A percentile compares a stretch with the other conserved stretches of the same genome.
These are phyloP conservation scores for Irpex rosettiformis DNA, from an alignment of 1,284 basidiomycete species.

Conservation along the genomic window DNA sequence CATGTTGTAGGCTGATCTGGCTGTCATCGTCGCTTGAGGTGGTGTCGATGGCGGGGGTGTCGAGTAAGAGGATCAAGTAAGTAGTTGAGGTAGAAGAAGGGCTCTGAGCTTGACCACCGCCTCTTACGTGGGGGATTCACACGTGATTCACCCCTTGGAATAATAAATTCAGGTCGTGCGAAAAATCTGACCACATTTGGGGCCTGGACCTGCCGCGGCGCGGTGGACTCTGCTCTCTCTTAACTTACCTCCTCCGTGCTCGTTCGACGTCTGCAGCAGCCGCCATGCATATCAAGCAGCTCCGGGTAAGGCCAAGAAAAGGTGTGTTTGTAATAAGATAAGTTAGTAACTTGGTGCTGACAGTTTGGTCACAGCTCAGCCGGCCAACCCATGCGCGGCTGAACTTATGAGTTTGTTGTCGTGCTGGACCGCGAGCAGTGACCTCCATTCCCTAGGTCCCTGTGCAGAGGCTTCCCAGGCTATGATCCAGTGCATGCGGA, in stretches of 20 bases:
- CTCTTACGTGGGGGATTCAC: conserved; percentile 9
- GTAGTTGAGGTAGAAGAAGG: background rate
- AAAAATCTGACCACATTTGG: background rate
- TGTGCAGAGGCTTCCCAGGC: conserved; percentile 69
- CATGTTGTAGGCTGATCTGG: conserved; percentile 60
- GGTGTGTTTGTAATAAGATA: conserved; percentile 35
- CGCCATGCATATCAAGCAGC: conserved; percentile 69
- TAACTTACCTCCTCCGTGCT: background rate
- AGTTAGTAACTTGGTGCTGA: conserved; percentile 8
- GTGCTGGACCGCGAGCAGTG: conserved; percentile 86
- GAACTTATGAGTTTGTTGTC: conserved; percentile 83
- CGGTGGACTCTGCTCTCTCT: background rate
- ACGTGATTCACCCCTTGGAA: background rate
- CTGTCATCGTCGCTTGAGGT: conserved; percentile 27
- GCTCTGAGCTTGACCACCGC: background rate
- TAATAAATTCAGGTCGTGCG: background rate
- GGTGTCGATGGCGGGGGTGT: conserved; percentile 3
- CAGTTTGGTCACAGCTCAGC: conserved; percentile 35
- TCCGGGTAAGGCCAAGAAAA: conserved; percentile 80
- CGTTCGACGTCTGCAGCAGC: background rate
- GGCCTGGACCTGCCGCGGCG: background rate
- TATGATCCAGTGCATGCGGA: conserved; percentile 86
- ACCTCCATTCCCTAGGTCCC: conserved; percentile 56
- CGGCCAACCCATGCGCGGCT: conserved; percentile 64
- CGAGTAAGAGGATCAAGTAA: background rate